A percentile compares a stretch with the other conserved stretches of the same genome.
Conservation (phyloP, 2,329 filamentous ascomycete species). For the Bipolaris oryzae region DNA sequence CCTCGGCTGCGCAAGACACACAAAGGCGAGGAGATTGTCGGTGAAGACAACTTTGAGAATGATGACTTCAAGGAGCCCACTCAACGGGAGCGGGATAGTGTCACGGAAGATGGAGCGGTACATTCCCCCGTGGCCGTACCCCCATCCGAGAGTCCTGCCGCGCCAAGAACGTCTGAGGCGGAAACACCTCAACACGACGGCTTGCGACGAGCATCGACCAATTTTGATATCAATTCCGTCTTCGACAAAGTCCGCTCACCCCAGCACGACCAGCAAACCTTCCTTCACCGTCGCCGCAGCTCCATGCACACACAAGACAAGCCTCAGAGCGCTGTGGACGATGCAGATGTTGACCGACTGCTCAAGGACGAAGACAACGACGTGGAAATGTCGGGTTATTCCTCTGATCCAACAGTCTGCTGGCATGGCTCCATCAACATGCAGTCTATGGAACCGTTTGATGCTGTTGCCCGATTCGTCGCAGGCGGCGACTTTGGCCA, state of each 20-base stretch:
- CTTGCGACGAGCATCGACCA: conserved; percentile 60
- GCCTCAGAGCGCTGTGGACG: conserved; percentile 66
- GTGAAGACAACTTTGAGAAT: conserved; percentile 63
- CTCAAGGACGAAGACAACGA: conserved; percentile 81
- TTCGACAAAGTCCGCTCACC: conserved; percentile 84
- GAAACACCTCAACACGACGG: conserved; percentile 45
- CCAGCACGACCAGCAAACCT: conserved; percentile 55
- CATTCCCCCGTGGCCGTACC: conserved; percentile 24
- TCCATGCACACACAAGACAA: conserved; percentile 52
- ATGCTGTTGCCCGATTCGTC: conserved; percentile 78
- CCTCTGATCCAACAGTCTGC: conserved; percentile 71
- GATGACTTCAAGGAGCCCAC: conserved; percentile 38
- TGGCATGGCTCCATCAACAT: conserved; percentile 60
- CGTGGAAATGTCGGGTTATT: conserved; percentile 76
- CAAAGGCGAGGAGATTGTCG: conserved; percentile 91
- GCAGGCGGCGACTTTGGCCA: conserved; percentile 79
- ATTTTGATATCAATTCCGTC: conserved; percentile 85
- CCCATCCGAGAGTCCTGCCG: conserved; percentile 30
- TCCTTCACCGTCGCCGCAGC: conserved; percentile 58
- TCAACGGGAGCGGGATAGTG: conserved; percentile 33
- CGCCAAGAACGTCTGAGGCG: conserved; percentile 34
- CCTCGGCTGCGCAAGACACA: conserved; percentile 87
- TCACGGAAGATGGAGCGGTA: conserved; percentile 29
- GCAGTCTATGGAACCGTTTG: conserved; percentile 76
- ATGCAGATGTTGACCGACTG: conserved; percentile 88